These are phyloP conservation scores for Phalaenopsis hybrid DNA, from an alignment of 116 monocot species.

Conservation along the genomic window DNA sequence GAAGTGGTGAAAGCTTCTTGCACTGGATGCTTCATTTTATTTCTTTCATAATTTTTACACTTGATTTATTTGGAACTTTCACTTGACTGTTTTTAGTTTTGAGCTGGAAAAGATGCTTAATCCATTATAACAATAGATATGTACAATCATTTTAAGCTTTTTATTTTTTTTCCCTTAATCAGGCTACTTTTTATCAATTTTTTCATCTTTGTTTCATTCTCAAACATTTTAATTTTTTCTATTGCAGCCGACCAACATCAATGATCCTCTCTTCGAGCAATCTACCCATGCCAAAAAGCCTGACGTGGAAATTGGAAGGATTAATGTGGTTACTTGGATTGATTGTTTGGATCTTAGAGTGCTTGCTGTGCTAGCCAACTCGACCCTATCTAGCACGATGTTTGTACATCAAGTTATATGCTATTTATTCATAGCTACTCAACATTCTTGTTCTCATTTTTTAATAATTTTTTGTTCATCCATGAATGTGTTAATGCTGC, in stretches of 20 bases:
- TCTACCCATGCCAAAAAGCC: neutral
- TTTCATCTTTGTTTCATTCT: no score
- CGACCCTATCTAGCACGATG: conserved; percentile 53
- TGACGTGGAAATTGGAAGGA: conserved; percentile 11
- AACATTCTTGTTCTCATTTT: neutral
- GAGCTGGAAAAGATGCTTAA: neutral
- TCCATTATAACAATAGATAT: neutral
- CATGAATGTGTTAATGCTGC: neutral
- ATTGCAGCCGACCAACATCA: neutral
- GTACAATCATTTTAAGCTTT: neutral
- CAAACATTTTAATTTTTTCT: neutral
- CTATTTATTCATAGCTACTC: neutral
- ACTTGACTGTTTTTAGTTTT: neutral
- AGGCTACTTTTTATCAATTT: neutral
- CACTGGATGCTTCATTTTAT: neutral
- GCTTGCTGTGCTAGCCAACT: conserved; percentile 52
- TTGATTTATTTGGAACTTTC: neutral
- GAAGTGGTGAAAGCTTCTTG: no score
- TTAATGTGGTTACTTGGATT: conserved; percentile 47
- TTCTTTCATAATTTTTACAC: neutral
- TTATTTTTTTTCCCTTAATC: neutral
- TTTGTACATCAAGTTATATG: conserved; percentile 6
- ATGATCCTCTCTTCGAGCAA: neutral
- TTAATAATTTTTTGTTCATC: neutral
- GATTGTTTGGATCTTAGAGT: conserved; percentile 44